A percentile compares a stretch with the other conserved stretches of the same genome.
Evolutionary conservation across 2,329 filamentous ascomycete species (phyloP).

Genomic region (Penicillium sclerotigenum): DNA sequence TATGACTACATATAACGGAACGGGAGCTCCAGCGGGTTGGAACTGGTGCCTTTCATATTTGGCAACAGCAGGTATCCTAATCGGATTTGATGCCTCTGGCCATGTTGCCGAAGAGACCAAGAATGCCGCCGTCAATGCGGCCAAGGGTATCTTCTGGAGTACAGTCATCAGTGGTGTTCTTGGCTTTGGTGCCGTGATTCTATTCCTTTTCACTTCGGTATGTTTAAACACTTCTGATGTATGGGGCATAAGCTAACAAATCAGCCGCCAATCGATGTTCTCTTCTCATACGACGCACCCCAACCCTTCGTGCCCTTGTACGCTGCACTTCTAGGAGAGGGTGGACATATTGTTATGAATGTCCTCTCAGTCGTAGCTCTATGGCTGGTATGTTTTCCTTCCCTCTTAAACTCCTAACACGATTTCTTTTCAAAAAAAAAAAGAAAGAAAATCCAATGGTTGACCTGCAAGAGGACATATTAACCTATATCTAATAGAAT

Average conservation of each 20-base stretch:
- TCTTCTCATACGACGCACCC: conserved; percentile 46
- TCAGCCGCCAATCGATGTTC: background rate
- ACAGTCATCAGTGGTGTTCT: conserved; percentile 56
- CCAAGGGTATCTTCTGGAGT: conserved; percentile 59
- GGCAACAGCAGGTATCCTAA: conserved; percentile 58
- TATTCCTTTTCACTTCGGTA: conserved; percentile 56
- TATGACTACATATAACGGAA: conserved; percentile 59
- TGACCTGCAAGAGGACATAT: background rate
- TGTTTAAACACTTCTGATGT: background rate
- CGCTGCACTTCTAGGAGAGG: conserved; percentile 53
- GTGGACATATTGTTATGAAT: conserved; percentile 61
- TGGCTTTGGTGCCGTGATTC: conserved; percentile 54
- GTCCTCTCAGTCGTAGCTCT: conserved; percentile 42
- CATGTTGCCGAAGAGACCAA: conserved; percentile 62
- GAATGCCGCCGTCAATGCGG: conserved; percentile 55
- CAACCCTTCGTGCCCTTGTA: conserved; percentile 61
- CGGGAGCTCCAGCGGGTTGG: conserved; percentile 55
- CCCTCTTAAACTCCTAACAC: too few species aligned
- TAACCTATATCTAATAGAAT: conserved; percentile 39
- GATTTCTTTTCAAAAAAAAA: too few species aligned
- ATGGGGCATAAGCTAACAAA: background rate
- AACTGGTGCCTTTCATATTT: conserved; percentile 63
- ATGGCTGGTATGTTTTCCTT: conserved; percentile 17
- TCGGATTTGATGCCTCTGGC: conserved; percentile 60
- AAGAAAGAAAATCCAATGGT: background rate